phyloP scores from a whole-genome alignment of 495 filamentous ascomycete species.

The Cryomyces minteri region DNA sequence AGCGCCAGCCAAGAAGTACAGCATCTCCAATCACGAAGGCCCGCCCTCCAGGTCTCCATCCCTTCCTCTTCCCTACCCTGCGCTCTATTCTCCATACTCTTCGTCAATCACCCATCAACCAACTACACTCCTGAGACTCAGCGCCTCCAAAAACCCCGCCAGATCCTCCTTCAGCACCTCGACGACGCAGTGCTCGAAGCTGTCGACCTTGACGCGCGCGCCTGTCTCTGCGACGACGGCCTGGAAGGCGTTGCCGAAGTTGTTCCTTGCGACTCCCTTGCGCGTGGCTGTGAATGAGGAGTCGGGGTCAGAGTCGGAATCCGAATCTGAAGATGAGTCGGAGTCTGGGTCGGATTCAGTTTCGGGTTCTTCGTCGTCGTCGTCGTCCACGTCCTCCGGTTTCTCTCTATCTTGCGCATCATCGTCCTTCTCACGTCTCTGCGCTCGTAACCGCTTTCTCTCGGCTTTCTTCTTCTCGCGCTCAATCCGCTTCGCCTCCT shows the following conservation, averaged over 20 bases:
- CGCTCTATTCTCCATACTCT: not conserved
- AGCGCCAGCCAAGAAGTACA: too few relatives aligned
- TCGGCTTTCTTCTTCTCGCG: conserved; percentile 38
- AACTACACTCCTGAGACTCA: conserved; percentile 84
- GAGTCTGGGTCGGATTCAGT: conserved; percentile 31
- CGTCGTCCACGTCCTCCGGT: conserved; percentile 33
- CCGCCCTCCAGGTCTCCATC: too few relatives aligned
- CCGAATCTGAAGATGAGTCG: conserved; percentile 17
- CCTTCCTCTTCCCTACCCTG: too few relatives aligned
- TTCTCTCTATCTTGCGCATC: conserved; percentile 30
- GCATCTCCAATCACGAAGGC: too few relatives aligned
- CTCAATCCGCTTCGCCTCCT: conserved; percentile 39
- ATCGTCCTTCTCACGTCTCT: conserved; percentile 13
- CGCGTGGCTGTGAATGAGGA: conserved; percentile 35
- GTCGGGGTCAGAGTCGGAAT: conserved; percentile 34
- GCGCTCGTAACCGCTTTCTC: conserved; percentile 37
- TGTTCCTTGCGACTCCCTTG: conserved; percentile 56
- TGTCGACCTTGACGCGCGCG: conserved; percentile 78
- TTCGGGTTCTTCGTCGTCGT: conserved; percentile 28
- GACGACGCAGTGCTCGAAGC: conserved; percentile 92
- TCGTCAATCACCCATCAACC: conserved; percentile 30
- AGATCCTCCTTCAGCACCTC: conserved; percentile 94
- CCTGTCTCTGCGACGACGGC: conserved; percentile 87
- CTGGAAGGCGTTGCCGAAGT: conserved; percentile 89
- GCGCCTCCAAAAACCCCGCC: conserved; percentile 70